A percentile compares a stretch with the other conserved stretches of the same genome.
Conservation (phyloP, 179 eudicot species). For the Kewa caespitosa region DNA sequence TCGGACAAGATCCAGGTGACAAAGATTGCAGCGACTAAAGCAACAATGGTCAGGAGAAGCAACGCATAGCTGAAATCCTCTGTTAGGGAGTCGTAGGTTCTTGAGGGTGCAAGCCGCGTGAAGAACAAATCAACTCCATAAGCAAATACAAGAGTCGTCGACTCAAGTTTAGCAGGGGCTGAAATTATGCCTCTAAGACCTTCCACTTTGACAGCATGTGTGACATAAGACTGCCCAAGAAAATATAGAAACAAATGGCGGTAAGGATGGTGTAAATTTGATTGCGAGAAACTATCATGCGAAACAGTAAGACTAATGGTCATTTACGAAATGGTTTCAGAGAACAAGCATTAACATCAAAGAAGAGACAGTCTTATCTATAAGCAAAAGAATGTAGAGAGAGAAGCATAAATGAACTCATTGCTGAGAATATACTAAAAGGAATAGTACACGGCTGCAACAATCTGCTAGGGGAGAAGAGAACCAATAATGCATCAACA, state of each 20-base stretch:
- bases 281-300: too few species aligned
- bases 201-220: conserved; percentile 92
- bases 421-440: too few species aligned
- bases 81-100: conserved; percentile 88
- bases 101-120: conserved; percentile 87
- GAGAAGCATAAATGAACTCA: not conserved
- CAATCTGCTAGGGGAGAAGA: too few species aligned
- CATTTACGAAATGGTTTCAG: not conserved
- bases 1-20: conserved; percentile 92
- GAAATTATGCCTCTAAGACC: conserved; percentile 83
- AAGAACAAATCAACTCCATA: conserved; percentile 85
- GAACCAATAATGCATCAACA: not conserved
- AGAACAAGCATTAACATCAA: not conserved
- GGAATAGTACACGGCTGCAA: too few species aligned
- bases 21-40: conserved; percentile 69
- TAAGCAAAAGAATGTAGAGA: not conserved
- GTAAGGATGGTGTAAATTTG: not conserved
- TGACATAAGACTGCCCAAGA: conserved; percentile 68
- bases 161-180: conserved; percentile 89
- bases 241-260: not conserved
- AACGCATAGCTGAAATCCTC: conserved; percentile 96
- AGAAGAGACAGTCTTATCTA: not conserved
- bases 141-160: conserved; percentile 81
- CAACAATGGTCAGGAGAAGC: conserved; percentile 83
- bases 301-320: too few species aligned